Conservation (phyloP, 495 filamentous ascomycete genomes). For the Physcia stellaris region DNA sequence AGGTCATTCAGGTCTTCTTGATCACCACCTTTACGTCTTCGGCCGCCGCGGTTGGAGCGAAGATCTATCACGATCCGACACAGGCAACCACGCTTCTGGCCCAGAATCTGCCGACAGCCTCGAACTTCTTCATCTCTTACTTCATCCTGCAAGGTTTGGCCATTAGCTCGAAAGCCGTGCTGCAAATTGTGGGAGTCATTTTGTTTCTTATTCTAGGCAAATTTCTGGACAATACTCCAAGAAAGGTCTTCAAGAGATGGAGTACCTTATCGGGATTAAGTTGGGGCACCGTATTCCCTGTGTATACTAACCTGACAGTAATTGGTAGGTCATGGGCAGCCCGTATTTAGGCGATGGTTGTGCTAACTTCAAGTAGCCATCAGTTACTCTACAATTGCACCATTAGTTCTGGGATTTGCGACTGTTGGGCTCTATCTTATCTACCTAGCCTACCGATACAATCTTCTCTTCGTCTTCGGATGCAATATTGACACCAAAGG, state of each 20-base stretch:
- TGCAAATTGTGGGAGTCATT: slow-evolving; percentile 67
- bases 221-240: slow-evolving; percentile 56
- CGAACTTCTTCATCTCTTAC: slow-evolving; percentile 92
- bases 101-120: slow-evolving; percentile 58
- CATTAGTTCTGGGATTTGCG: slow-evolving; percentile 77
- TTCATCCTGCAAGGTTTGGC: slow-evolving; percentile 87
- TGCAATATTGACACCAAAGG: slow-evolving; percentile 81
- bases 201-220: slow-evolving; percentile 66
- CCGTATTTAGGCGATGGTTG: not conserved
- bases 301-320: slow-evolving; percentile 71
- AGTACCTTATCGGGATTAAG: slow-evolving; percentile 46
- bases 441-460: slow-evolving; percentile 91
- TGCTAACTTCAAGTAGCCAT: slow-evolving; percentile 37
- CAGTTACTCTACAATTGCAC: slow-evolving; percentile 81
- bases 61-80: slow-evolving; percentile 51
- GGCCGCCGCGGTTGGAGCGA: slow-evolving; percentile 35
- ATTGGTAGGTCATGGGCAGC: slow-evolving; percentile 36
- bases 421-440: slow-evolving; percentile 73
- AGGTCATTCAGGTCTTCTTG: slow-evolving; percentile 90
- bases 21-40: slow-evolving; percentile 70
- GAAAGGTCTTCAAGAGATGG: slow-evolving; percentile 61
- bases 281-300: slow-evolving; percentile 83
- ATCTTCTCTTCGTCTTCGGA: slow-evolving; percentile 84
- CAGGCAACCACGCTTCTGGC: slow-evolving; percentile 53
- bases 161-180: slow-evolving; percentile 59